Evolutionary conservation across 148 eudicot genomes (phyloP).

Genomic region (Beta vulgaris): DNA sequence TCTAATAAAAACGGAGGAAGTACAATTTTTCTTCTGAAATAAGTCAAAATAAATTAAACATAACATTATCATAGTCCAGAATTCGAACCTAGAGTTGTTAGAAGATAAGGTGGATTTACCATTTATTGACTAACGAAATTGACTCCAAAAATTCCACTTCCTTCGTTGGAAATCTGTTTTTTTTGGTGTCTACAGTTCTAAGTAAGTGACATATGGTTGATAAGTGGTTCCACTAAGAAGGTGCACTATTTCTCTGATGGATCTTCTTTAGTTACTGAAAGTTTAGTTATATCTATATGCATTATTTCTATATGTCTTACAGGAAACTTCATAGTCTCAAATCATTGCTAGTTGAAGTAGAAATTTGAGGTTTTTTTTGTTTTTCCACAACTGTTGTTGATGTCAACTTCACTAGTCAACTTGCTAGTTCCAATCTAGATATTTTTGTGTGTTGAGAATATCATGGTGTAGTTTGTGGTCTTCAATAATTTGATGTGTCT

Average conservation of each 20-base stretch:
- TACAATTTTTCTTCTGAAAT: too few species aligned
- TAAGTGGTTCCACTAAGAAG: too few species aligned
- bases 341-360: conserved; percentile 19
- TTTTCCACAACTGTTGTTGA: background rate
- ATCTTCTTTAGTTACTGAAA: background rate
- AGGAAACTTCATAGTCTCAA: background rate
- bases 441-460: conserved; percentile 4
- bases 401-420: conserved; percentile 20
- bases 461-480: conserved; percentile 21
- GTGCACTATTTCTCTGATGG: background rate
- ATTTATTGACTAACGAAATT: too few species aligned
- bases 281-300: conserved; percentile 18
- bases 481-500: conserved; percentile 29
- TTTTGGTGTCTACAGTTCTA: too few species aligned
- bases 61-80: too few species aligned
- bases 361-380: conserved; percentile 14
- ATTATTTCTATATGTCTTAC: background rate
- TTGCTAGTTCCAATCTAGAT: conserved; percentile 8
- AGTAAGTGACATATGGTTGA: too few species aligned
- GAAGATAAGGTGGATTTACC: too few species aligned
- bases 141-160: too few species aligned
- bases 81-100: too few species aligned
- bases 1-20: too few species aligned
- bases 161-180: too few species aligned
- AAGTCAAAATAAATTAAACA: too few species aligned